Evolutionary conservation across 2,329 filamentous ascomycete genomes (phyloP).

Genomic region (Beauveria bassiana): DNA sequence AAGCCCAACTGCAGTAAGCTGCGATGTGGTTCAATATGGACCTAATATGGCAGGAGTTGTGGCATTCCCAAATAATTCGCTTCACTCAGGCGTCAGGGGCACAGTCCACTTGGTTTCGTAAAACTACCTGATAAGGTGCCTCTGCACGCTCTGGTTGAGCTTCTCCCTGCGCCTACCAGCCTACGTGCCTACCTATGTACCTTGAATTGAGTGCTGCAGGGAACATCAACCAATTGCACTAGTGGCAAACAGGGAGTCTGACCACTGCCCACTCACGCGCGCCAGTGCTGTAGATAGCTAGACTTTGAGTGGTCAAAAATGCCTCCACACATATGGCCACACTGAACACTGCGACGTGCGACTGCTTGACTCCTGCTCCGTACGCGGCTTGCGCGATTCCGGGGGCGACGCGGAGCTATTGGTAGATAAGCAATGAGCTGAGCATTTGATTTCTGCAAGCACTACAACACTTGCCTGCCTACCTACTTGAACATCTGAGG

Average conservation of each 20-base stretch:
- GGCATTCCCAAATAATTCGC: neutral
- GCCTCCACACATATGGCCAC: neutral
- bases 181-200: neutral
- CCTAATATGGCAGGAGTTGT: neutral
- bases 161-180: neutral
- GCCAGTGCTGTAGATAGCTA: slow-evolving; percentile 5
- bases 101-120: neutral
- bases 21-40: neutral
- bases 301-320: slow-evolving; percentile 1
- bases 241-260: neutral
- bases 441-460: too few species aligned
- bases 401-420: too few species aligned
- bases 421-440: too few species aligned
- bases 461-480: too few species aligned
- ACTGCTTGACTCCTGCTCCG: too few species aligned
- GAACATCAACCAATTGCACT: neutral
- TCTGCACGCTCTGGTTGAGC: too few species aligned
- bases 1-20: too few species aligned
- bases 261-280: neutral
- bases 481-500: too few species aligned
- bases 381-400: neutral
- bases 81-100: neutral
- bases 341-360: too few species aligned
- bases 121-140: too few species aligned
- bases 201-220: slow-evolving; percentile 7